A percentile compares a stretch with the other conserved stretches of the same genome.
phyloP scores from a whole-genome alignment of 305 asterid species.

The Fraxinus greggii region DNA sequence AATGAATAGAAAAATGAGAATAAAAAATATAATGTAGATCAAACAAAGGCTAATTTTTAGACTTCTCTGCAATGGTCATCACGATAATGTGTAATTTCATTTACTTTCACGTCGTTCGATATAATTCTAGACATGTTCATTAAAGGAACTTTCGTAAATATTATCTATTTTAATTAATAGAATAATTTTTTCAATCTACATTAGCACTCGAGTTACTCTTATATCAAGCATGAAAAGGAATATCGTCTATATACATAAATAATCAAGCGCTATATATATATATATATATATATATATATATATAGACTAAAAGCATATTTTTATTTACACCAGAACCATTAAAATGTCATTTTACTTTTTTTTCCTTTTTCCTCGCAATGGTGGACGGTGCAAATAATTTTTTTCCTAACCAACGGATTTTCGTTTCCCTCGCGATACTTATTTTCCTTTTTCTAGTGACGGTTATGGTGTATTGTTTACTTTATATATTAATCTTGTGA shows the following conservation, averaged over 20 bases:
- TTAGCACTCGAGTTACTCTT: background rate
- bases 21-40: too few relatives aligned
- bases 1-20: too few relatives aligned
- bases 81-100: background rate
- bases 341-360: background rate
- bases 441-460: background rate
- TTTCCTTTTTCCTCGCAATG: background rate
- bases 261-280: too few relatives aligned
- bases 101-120: background rate
- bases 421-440: background rate
- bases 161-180: background rate
- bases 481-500: background rate
- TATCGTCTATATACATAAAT: background rate
- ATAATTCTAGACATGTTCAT: background rate
- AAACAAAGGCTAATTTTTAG: too few relatives aligned
- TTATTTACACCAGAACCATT: background rate
- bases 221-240: background rate
- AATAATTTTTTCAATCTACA: background rate
- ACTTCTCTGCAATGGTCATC: background rate
- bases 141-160: background rate
- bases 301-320: background rate
- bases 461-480: background rate
- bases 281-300: too few relatives aligned
- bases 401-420: background rate
- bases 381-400: background rate